Base-by-base conservation (phyloP, 2,329 filamentous ascomycete genomes). In the Proliferodiscus dingleyae region DNA sequence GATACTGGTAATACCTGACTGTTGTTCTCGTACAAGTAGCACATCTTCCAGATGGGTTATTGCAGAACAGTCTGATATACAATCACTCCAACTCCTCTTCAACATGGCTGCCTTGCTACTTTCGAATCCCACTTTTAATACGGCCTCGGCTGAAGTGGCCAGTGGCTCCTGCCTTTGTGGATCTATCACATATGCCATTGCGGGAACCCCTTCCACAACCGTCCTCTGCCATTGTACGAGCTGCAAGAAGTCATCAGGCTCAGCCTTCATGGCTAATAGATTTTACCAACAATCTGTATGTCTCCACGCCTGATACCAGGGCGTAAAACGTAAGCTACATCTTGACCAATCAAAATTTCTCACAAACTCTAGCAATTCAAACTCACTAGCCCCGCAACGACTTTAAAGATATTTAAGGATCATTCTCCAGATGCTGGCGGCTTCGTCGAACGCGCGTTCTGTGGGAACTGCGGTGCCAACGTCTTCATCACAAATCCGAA, bases 231-330 rank as follows among this genome's bases (percentile, higher is more conserved):
- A 47, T 16, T 50, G 47, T 15, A 29, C 34, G 18, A 50, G 41
- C 26, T 50, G 47, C 37, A 50, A 50, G 44, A 50, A 50, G 38
- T 15, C 37, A 10, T 44, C 43, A 1, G 47, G 47, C 2, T 50
- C 47, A 2, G 34, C 45, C 3, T 50, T 50, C 19, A 42, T 46
- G 34, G 43, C 47, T 11, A 46, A 50, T 8, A 24, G 26, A 16
- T 38, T 44, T 28, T 47, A 44, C 24, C n/a, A 37, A 11, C 37
- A n/a, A 3, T 33, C 40, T 10, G 47, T 50, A 46, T 13, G 21
- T 41, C 3, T 13, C 32, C 19, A 34, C 15, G 15, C 18, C 24
- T 5, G 11, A n/a, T 43, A n/a, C n/a, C n/a, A n/a, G n/a, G n/a
- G n/a, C n/a, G n/a, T n/a, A n/a, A n/a, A n/a, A n/a, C n/a, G n/a